Evolutionary conservation across 108 stramenopile genomes (phyloP).

Genomic region (Nitzschia sp.): DNA sequence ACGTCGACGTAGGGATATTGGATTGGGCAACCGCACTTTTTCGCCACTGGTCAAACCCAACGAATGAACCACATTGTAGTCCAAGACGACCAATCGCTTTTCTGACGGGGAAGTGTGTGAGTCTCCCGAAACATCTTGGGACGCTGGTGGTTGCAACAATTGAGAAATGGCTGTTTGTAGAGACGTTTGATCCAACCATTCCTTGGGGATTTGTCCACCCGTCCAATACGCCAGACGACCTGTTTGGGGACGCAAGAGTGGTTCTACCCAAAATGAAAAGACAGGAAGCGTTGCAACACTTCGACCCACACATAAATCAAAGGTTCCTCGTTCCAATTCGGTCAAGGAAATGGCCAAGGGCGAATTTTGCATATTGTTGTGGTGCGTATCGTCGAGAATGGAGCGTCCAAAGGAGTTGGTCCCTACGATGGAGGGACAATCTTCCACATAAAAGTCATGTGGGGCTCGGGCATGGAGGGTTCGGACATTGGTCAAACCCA

Average conservation of each 20-base stretch:
- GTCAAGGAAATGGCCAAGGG: background rate
- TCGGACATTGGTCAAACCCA: slow-evolving; percentile 66
- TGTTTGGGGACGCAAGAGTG: slow-evolving; percentile 47
- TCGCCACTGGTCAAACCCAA: slow-evolving; percentile 62
- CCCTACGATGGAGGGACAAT: background rate
- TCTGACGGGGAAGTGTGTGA: slow-evolving; percentile 43
- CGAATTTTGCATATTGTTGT: background rate
- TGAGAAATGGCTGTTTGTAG: background rate
- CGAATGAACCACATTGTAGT: slow-evolving; percentile 36
- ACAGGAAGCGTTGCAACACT: slow-evolving; percentile 74
- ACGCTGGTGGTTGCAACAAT: background rate
- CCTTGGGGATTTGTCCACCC: slow-evolving; percentile 71
- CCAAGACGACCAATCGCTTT: slow-evolving; percentile 68
- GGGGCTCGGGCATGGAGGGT: slow-evolving; percentile 77
- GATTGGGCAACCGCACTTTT: slow-evolving; percentile 31
- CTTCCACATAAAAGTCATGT: slow-evolving; percentile 2
- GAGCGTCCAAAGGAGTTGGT: background rate
- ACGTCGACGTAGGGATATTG: background rate
- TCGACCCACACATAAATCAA: slow-evolving; percentile 70
- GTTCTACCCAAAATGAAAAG: slow-evolving; percentile 75
- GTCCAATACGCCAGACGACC: slow-evolving; percentile 77
- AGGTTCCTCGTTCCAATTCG: slow-evolving; percentile 27
- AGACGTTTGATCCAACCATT: slow-evolving; percentile 34
- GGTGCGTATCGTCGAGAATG: slow-evolving; percentile 7
- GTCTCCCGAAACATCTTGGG: slow-evolving; percentile 1